Conservation (phyloP, 306 rosid species). For the Quercus parvula region DNA sequence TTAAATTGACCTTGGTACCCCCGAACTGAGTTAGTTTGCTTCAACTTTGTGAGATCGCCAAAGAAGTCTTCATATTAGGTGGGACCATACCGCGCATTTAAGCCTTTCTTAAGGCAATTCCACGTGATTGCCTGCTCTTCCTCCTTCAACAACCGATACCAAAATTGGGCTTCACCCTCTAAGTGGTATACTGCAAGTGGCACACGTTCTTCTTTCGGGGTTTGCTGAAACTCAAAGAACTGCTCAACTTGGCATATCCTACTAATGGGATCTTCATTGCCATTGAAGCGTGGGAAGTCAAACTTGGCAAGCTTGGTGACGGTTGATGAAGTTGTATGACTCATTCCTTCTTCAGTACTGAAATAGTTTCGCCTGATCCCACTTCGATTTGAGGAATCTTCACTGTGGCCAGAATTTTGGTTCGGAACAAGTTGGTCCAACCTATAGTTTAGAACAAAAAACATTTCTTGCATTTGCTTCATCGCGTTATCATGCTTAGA, state of each 20-base stretch:
- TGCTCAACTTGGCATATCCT: neutral
- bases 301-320: neutral
- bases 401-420: neutral
- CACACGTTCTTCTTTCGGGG: neutral
- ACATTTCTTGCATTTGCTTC: neutral
- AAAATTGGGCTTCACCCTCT: neutral
- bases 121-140: neutral
- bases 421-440: neutral
- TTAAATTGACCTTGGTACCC: neutral
- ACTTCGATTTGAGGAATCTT: neutral
- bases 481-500: neutral
- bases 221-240: neutral
- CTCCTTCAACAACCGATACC: neutral
- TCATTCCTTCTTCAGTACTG: neutral
- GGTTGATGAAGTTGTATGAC: neutral
- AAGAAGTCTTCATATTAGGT: neutral
- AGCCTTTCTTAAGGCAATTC: neutral
- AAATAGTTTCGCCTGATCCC: no score
- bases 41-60: neutral
- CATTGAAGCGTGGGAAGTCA: neutral
- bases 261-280: neutral
- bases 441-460: neutral
- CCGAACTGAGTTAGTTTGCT: neutral
- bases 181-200: neutral
- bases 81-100: neutral